Base-by-base conservation (phyloP, 1,284 basidiomycete genomes). In the Leccinum griseonigrum region DNA sequence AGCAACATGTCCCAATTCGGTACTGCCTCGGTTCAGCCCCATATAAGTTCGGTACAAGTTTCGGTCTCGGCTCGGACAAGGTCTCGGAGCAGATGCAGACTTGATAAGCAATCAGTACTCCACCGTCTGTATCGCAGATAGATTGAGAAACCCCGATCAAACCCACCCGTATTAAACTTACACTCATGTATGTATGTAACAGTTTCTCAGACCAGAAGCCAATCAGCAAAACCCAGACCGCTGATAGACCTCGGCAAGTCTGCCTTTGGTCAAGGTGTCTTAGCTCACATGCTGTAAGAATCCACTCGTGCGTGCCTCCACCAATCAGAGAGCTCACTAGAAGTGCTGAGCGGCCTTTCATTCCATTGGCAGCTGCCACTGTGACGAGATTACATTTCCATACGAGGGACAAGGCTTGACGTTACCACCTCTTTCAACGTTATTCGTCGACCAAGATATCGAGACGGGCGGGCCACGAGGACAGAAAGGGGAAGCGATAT, bases 1-100 rank as follows among this genome's bases (percentile, higher is more conserved):
- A 40, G 52, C 36, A 43, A 10, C 26, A 29, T 40, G 28, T 51
- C 56, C 62, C 40, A 64, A 57, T 62, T 68, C 51, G 60, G 67
- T 7, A 57, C 7, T 31, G 32, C 13, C 32, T 59, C 57, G 51
- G 52, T 11, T 48, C 43, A 46, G 36, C 36, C 36, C 2, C 11
- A 40, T 40, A 40, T 40, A n/a, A n/a, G 8, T 43, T 18, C 10
- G 40, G 40, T n/a, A 8, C 43, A 18, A 46, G 43, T 43, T 9
- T 46, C 13, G 18, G 26, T 40, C 36, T 55, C 36, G 54, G 36
- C 29, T 29, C 54, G 53, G 56, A 31, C n/a, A 10, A n/a, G n/a
- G 38, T n/a, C 38, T 31, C 48, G 28, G 31, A 36, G 26, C 9
- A 31, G 32, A 51, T 28, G 40, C 22, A 56, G 13, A 22, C 46